Percentiles rank a stretch among this genome's conserved stretches.
Evolutionary conservation across 345 rosid species (phyloP).

Genomic region (Populus tremula): DNA sequence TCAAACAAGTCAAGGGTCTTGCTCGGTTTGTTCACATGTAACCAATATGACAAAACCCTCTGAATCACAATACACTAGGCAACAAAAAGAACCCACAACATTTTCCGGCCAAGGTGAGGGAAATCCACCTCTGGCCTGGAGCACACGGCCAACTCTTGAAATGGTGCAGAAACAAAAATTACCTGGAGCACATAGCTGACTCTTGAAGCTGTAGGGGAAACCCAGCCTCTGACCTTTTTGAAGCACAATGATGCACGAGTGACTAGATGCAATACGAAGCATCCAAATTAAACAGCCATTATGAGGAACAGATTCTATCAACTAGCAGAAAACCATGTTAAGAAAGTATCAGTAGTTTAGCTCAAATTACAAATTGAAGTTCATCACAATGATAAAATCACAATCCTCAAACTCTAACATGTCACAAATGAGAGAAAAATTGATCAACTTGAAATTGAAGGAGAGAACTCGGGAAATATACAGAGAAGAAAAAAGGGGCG

Average conservation of each 20-base stretch:
- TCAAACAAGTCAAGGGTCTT: neutral
- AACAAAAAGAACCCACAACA: neutral
- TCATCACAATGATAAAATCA: neutral
- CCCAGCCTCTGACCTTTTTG: neutral
- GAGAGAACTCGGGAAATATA: neutral
- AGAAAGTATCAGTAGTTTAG: neutral
- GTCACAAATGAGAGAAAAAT: neutral
- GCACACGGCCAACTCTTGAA: neutral
- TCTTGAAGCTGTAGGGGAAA: neutral
- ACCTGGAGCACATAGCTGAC: neutral
- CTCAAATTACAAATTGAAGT: neutral
- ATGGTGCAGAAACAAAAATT: neutral
- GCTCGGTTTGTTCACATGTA: neutral
- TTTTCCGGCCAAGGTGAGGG: neutral
- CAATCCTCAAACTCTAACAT: neutral
- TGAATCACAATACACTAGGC: neutral
- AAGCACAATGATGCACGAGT: neutral
- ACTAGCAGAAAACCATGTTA: neutral
- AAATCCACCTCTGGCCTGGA: neutral
- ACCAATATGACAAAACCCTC: neutral
- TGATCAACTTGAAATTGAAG: neutral
- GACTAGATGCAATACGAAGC: neutral
- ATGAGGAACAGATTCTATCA: neutral
- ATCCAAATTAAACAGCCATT: neutral
- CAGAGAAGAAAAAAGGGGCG: neutral